These are phyloP conservation scores for Rhizophagus clarus DNA, from an alignment of 192 early-diverging fungal genomes.

Conservation along the genomic window DNA sequence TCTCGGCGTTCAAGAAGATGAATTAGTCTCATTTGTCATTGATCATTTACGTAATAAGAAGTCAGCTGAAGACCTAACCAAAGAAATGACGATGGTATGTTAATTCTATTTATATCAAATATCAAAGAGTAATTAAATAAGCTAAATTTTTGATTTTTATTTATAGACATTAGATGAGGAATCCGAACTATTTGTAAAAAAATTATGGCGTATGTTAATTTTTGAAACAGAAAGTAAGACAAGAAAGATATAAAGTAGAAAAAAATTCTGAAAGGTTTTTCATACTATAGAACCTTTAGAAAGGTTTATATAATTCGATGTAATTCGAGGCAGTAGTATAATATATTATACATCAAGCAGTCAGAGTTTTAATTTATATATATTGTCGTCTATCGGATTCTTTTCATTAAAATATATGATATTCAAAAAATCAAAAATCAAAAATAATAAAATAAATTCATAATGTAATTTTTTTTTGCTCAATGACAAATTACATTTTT, in stretches of 20 bases:
- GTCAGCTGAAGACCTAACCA: slow-evolving; percentile 64
- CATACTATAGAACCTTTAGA: too few species aligned
- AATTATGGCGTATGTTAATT: slow-evolving; percentile 87
- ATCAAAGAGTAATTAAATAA: background rate
- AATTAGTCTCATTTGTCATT: slow-evolving; percentile 79
- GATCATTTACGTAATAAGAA: slow-evolving; percentile 68
- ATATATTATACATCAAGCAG: too few species aligned
- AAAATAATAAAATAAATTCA: too few species aligned
- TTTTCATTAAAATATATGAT: too few species aligned
- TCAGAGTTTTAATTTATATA: too few species aligned
- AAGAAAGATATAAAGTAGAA: slow-evolving; percentile 32
- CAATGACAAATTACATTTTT: too few species aligned
- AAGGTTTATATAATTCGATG: too few species aligned
- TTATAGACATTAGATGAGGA: slow-evolving; percentile 83
- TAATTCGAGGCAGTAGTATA: too few species aligned
- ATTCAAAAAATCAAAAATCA: too few species aligned
- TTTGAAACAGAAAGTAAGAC: slow-evolving; percentile 78
- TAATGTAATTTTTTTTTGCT: too few species aligned
- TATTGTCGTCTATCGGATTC: too few species aligned
- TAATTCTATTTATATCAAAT: background rate
- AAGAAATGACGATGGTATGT: slow-evolving; percentile 77
- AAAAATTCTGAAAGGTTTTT: too few species aligned
- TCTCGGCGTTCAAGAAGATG: slow-evolving; percentile 78
- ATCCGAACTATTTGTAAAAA: slow-evolving; percentile 82
- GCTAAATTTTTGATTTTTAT: background rate